These are phyloP conservation scores for Gnomoniopsis smithogilvyi DNA, from an alignment of 2,329 filamentous ascomycete genomes.

Conservation along the genomic window DNA sequence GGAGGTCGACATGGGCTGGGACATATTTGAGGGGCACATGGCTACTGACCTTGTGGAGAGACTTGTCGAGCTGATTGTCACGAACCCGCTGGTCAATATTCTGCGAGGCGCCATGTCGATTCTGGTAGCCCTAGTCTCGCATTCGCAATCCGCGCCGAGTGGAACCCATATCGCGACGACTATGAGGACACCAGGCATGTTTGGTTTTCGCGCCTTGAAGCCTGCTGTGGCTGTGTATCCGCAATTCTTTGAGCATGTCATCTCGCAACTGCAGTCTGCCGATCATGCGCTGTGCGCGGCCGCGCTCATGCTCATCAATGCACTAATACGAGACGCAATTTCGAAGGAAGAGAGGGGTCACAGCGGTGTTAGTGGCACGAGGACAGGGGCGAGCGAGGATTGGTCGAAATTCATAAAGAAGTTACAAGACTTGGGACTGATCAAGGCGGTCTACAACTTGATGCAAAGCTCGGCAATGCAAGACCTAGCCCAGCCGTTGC, in stretches of 20 bases:
- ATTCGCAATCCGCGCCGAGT: constrained; percentile 61
- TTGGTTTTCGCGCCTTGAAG: constrained; percentile 88
- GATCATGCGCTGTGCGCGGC: constrained; percentile 96
- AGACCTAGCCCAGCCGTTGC: constrained; percentile 81
- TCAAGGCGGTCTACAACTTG: constrained; percentile 84
- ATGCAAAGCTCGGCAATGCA: constrained; percentile 94
- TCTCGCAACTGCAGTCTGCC: constrained; percentile 85
- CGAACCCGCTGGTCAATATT: constrained; percentile 94
- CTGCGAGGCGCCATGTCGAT: constrained; percentile 96
- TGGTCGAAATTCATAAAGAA: constrained; percentile 96
- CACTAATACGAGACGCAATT: constrained; percentile 87
- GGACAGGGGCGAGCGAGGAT: constrained; percentile 54
- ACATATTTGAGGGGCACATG: constrained; percentile 66
- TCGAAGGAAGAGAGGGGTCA: constrained; percentile 61
- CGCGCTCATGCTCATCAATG: constrained; percentile 91
- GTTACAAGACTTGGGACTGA: constrained; percentile 87
- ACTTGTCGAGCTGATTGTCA: constrained; percentile 90
- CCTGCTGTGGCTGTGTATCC: constrained; percentile 88
- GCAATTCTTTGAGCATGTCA: constrained; percentile 91
- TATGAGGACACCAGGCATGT: constrained; percentile 53
- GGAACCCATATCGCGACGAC: constrained; percentile 25
- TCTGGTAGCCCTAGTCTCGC: constrained; percentile 85
- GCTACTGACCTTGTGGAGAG: constrained; percentile 66
- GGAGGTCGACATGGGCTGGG: constrained; percentile 98
- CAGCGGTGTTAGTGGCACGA: constrained; percentile 28